phyloP scores from a whole-genome alignment of 2,329 filamentous ascomycete species.

The Ambrosiella beaveri region DNA sequence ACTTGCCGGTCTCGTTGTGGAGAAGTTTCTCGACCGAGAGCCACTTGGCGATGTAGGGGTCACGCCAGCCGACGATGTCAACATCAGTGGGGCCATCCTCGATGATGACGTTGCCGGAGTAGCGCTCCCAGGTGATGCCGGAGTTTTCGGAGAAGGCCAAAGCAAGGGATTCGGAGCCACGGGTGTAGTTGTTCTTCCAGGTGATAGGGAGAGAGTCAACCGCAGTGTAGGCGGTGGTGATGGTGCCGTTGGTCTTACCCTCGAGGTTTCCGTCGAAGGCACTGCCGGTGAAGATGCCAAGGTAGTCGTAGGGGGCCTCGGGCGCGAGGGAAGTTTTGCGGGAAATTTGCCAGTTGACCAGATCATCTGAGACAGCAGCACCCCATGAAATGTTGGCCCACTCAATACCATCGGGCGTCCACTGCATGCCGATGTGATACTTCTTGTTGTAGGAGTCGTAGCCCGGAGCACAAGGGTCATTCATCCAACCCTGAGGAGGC shows the following conservation, averaged over 20 bases:
- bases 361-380: constrained; percentile 23
- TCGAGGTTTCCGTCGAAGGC: constrained; percentile 27
- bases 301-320: constrained; percentile 24
- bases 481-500: constrained; percentile 24
- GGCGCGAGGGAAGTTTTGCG: constrained; percentile 12
- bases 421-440: constrained; percentile 28
- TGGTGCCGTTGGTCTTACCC: constrained; percentile 18
- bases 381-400: constrained; percentile 19
- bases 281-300: constrained; percentile 29
- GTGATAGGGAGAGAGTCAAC: constrained; percentile 28
- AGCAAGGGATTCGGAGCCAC: constrained; percentile 28
- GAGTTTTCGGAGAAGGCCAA: constrained; percentile 25
- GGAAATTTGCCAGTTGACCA: constrained; percentile 20
- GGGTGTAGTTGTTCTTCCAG: constrained; percentile 28
- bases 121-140: constrained; percentile 15
- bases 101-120: constrained; percentile 15
- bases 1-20: constrained; percentile 9
- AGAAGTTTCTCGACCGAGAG: constrained; percentile 14
- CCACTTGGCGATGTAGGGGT: constrained; percentile 17
- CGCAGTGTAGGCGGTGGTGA: constrained; percentile 28
- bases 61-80: constrained; percentile 17
- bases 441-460: constrained; percentile 26
- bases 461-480: constrained; percentile 29
- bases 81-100: constrained; percentile 13
- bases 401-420: constrained; percentile 14